phyloP scores from a whole-genome alignment of 441 rosid genomes.

The Codiaeum variegatum region DNA sequence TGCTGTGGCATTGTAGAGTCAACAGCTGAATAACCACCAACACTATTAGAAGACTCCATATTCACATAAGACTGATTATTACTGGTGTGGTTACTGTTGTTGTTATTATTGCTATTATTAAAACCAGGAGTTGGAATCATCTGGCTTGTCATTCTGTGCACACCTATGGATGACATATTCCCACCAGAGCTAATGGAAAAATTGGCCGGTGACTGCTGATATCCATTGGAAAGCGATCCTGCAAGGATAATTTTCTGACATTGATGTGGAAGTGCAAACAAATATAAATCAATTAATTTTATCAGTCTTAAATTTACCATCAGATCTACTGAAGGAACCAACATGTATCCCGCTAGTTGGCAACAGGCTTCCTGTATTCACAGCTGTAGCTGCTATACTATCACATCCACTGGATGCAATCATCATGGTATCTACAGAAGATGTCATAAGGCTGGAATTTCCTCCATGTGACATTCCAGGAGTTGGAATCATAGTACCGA shows the following conservation, averaged over 20 bases:
- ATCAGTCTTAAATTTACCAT: slow-evolving; percentile 32
- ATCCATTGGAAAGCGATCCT: slow-evolving; percentile 80
- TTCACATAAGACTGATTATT: slow-evolving; percentile 55
- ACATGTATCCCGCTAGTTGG: slow-evolving; percentile 52
- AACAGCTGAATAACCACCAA: slow-evolving; percentile 64
- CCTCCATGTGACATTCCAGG: slow-evolving; percentile 86
- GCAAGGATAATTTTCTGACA: slow-evolving; percentile 24
- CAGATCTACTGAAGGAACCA: slow-evolving; percentile 47
- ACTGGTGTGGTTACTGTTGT: slow-evolving; percentile 27
- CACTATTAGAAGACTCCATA: slow-evolving; percentile 60
- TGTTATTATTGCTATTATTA: slow-evolving; percentile 42
- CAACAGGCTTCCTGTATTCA: slow-evolving; percentile 54
- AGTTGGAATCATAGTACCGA: slow-evolving; percentile 94
- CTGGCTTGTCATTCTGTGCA: slow-evolving; percentile 68
- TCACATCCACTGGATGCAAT: slow-evolving; percentile 50
- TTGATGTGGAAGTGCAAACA: neutral
- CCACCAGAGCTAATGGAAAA: slow-evolving; percentile 74
- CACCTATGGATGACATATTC: slow-evolving; percentile 63
- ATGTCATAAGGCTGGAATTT: slow-evolving; percentile 55
- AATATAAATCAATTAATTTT: neutral
- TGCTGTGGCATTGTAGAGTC: slow-evolving; percentile 68
- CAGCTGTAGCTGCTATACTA: slow-evolving; percentile 45
- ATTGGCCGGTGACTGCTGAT: slow-evolving; percentile 72
- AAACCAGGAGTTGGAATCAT: slow-evolving; percentile 99
- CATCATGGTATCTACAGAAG: slow-evolving; percentile 66